These are phyloP conservation scores for Scedosporium aurantiacum DNA, from an alignment of 2,329 filamentous ascomycete species.

Conservation along the genomic window DNA sequence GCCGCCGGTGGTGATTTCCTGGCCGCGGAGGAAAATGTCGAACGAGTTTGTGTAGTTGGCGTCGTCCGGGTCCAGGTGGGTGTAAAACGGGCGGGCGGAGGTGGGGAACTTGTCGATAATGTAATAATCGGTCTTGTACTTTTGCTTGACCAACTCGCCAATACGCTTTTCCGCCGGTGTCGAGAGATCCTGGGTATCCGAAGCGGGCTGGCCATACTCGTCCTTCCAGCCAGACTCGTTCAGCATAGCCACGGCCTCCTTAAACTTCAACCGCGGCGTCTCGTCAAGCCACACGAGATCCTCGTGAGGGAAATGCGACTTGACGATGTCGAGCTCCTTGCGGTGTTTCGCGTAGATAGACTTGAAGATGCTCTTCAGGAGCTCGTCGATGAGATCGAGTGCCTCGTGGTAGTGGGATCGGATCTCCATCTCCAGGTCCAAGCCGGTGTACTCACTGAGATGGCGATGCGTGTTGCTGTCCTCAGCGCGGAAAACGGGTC, in stretches of 20 bases:
- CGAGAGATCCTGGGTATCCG: conserved; percentile 63
- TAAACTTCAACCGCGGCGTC: conserved; percentile 72
- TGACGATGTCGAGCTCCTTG: conserved; percentile 67
- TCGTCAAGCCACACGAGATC: conserved; percentile 80
- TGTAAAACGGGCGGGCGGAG: conserved; percentile 80
- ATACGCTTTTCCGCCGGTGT: conserved; percentile 82
- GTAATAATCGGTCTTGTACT: conserved; percentile 84
- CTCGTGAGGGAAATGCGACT: conserved; percentile 74
- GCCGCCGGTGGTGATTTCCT: conserved; percentile 85
- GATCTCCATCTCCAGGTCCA: conserved; percentile 89
- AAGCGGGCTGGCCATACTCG: conserved; percentile 66
- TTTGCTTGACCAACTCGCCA: conserved; percentile 73
- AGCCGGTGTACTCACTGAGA: conserved; percentile 85
- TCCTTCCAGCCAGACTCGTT: conserved; percentile 60
- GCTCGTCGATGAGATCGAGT: conserved; percentile 63
- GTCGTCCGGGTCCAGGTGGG: conserved; percentile 70
- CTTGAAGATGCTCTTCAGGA: conserved; percentile 62
- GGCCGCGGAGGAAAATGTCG: conserved; percentile 86
- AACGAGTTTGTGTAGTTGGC: conserved; percentile 76
- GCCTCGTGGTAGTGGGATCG: conserved; percentile 85
- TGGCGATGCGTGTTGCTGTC: conserved; percentile 94
- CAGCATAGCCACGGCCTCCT: conserved; percentile 68
- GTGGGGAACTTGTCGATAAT: conserved; percentile 88
- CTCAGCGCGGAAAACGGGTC: conserved; percentile 84
- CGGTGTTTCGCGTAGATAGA: conserved; percentile 25